Percentiles rank a stretch among this genome's conserved stretches.
These are phyloP conservation scores for Vanderwaltozyma yarrowii DNA, from an alignment of 805 yeast genomes.

Conservation along the genomic window DNA sequence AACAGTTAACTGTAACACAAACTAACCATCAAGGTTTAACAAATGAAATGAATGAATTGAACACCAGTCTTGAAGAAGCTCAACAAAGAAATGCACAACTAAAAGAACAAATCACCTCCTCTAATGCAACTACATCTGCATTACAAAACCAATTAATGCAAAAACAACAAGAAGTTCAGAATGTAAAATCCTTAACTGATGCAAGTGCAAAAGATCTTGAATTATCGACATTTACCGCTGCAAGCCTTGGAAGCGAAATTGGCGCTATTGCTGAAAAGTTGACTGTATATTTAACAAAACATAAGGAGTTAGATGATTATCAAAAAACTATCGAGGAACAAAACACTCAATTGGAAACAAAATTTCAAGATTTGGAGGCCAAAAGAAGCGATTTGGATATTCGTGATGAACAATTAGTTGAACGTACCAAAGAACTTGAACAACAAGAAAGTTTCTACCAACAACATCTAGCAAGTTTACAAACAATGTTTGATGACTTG, in stretches of 20 bases:
- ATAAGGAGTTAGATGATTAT: conserved; percentile 31
- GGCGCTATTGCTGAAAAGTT: conserved; percentile 25
- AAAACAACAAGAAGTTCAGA: conserved; percentile 44
- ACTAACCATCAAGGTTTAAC: conserved; percentile 68
- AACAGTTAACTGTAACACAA: conserved; percentile 67
- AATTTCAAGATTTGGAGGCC: conserved; percentile 27
- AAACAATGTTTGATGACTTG: conserved; percentile 28
- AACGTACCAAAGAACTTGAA: conserved; percentile 27
- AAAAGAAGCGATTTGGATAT: conserved; percentile 28
- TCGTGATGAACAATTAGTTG: conserved; percentile 29
- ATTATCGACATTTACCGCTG: conserved; percentile 43
- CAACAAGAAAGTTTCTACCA: conserved; percentile 30
- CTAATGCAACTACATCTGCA: conserved; percentile 58
- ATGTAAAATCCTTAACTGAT: conserved; percentile 50
- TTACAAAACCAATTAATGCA: conserved; percentile 46
- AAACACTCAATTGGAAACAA: conserved; percentile 27
- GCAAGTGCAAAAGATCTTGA: conserved; percentile 64
- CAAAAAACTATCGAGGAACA: conserved; percentile 31
- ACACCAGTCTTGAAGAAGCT: conserved; percentile 50
- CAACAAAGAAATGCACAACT: conserved; percentile 55
- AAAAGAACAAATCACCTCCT: conserved; percentile 55
- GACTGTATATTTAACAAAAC: conserved; percentile 18
- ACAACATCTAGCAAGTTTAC: conserved; percentile 30
- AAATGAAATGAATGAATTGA: conserved; percentile 49
- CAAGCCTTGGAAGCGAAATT: conserved; percentile 35